Evolutionary conservation across 1,139 yeast genomes (phyloP), one percentile per base, ranked within the genome.

Genomic region (Saccharomyces hybrid): DNA sequence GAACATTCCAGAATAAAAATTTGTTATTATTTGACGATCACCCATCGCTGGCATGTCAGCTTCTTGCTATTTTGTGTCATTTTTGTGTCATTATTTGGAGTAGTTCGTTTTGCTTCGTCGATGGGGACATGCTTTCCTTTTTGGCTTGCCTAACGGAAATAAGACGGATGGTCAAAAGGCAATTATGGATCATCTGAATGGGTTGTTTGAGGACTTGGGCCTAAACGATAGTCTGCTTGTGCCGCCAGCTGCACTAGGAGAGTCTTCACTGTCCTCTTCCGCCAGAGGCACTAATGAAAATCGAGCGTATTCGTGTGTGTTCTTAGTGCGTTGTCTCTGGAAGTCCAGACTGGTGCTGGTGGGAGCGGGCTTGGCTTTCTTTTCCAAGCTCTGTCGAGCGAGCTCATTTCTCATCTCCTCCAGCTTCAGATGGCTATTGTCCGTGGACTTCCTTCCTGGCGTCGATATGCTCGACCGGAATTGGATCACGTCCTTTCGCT

Each of bases 221-320:
- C 42, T 34, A 11, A 34, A 34, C 1, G 42, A 34, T 34, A 50
- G 34, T 41, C 29, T 41, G 14, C 52, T 24, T 41, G 8, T 32
- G 14, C 29, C 29, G 32, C 49, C 21, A 2, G 19, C 12, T 12
- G 12, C 34, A 5, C 29, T 12, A 0, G 42, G 42, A 14, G 9
- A 7, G 9, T 34, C 42, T 14, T 34, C 42, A 78, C 88, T 90
- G 2, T 61, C 65, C 52, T 63, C 66, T 52, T 63, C 67, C 21
- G 53, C 44, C 14, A 62, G 49, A 1, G 65, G 61, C 24, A 57
- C 62, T 44, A 64, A 34, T 7, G 54, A 32, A 9, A 57, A 55
- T 19, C 54, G 50, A 5, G 58, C 29, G 44, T 44, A 52, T 19
- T 56, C 59, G 9, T 47, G 16, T 9, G 56, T 54, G 49, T 31